These are phyloP conservation scores for Piloderma croceum DNA, from an alignment of 768 basidiomycete species.

Conservation along the genomic window DNA sequence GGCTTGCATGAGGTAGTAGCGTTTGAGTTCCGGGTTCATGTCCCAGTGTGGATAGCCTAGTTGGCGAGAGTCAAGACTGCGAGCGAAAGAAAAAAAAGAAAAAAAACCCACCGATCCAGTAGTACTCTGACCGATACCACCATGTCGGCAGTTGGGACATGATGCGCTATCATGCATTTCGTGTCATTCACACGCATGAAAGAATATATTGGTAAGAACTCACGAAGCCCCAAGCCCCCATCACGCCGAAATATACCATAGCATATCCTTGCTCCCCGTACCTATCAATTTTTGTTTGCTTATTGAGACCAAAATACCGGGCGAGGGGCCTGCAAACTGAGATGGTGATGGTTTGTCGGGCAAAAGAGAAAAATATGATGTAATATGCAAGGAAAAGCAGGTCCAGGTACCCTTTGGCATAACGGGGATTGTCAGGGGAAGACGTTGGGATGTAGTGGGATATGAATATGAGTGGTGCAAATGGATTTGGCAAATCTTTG, in stretches of 20 bases:
- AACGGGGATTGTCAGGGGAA: slow-evolving; percentile 50
- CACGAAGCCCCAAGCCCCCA: slow-evolving; percentile 75
- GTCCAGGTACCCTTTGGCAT: slow-evolving; percentile 71
- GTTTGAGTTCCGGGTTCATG: slow-evolving; percentile 79
- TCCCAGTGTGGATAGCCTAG: slow-evolving; percentile 86
- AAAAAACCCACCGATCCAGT: slow-evolving; percentile 67
- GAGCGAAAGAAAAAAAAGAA: background rate
- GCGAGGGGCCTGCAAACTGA: slow-evolving; percentile 65
- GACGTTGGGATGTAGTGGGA: slow-evolving; percentile 56
- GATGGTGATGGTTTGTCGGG: slow-evolving; percentile 71
- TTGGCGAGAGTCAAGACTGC: background rate
- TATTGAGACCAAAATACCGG: slow-evolving; percentile 62
- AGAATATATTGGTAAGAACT: slow-evolving; percentile 26
- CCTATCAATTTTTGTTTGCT: slow-evolving; percentile 61
- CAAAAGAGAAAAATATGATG: slow-evolving; percentile 83
- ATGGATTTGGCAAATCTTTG: slow-evolving; percentile 59
- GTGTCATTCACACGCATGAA: background rate
- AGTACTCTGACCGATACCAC: slow-evolving; percentile 79
- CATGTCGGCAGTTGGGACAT: slow-evolving; percentile 79
- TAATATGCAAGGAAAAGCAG: slow-evolving; percentile 76
- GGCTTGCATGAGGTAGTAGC: slow-evolving; percentile 90
- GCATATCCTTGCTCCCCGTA: slow-evolving; percentile 94
- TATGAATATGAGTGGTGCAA: slow-evolving; percentile 64
- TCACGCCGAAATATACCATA: slow-evolving; percentile 66
- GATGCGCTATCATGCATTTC: slow-evolving; percentile 49